Evolutionary conservation across 331 rosid genomes (phyloP).

Genomic region (Pyrus hybrid): DNA sequence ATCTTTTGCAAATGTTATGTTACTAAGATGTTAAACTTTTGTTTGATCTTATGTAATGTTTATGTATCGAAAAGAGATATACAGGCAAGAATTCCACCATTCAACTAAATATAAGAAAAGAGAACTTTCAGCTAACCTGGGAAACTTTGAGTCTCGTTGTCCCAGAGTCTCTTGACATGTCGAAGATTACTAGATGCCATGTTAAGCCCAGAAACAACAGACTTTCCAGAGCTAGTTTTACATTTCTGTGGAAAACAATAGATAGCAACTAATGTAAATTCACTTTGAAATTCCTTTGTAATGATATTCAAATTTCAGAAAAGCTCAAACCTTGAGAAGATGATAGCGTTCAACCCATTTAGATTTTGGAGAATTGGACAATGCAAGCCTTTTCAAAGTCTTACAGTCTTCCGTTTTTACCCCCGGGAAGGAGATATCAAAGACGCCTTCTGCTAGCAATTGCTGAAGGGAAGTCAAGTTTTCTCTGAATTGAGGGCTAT

Average conservation of each 20-base stretch:
- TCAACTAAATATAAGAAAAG: neutral
- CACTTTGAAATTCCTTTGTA: neutral
- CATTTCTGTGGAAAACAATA: slow-evolving; percentile 45
- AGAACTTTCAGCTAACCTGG: slow-evolving; percentile 56
- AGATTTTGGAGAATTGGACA: slow-evolving; percentile 51
- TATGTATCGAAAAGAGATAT: neutral
- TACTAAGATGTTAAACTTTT: neutral
- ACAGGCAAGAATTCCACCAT: neutral
- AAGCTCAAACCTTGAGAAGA: slow-evolving; percentile 56
- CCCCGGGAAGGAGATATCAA: slow-evolving; percentile 59
- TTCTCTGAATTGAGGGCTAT: slow-evolving; percentile 75
- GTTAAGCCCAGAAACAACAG: slow-evolving; percentile 30
- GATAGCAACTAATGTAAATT: slow-evolving; percentile 7
- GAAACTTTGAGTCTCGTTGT: slow-evolving; percentile 47
- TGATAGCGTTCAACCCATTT: slow-evolving; percentile 82
- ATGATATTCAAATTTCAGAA: slow-evolving; percentile 8
- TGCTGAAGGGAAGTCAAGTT: slow-evolving; percentile 72
- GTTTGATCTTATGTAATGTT: neutral
- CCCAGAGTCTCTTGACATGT: slow-evolving; percentile 44
- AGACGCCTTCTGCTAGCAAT: slow-evolving; percentile 80
- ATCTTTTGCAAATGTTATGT: neutral
- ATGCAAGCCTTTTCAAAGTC: slow-evolving; percentile 63
- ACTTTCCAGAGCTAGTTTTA: slow-evolving; percentile 35
- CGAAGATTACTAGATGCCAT: slow-evolving; percentile 35
- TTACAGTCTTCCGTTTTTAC: slow-evolving; percentile 79